Evolutionary conservation across 2,329 filamentous ascomycete species (phyloP).

Genomic region (Taxawa tesnikishii): DNA sequence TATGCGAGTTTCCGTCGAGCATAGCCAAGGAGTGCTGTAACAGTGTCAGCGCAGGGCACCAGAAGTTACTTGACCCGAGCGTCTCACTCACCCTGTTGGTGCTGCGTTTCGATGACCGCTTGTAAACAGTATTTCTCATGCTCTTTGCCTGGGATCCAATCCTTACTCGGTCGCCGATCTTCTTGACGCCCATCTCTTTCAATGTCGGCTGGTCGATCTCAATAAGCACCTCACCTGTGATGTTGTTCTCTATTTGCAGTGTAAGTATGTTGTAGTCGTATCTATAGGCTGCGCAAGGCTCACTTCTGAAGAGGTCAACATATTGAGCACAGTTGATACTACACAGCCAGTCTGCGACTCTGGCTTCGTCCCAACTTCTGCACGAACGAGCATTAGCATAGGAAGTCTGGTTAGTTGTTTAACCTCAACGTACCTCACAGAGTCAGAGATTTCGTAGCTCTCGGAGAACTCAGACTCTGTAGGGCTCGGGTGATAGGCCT

Average conservation of each 20-base stretch:
- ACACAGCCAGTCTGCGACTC: conserved; percentile 80
- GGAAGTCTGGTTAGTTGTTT: neutral
- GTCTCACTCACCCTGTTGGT: conserved; percentile 61
- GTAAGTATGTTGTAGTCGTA: too few relatives aligned
- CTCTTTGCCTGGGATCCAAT: conserved; percentile 45
- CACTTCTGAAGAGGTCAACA: conserved; percentile 70
- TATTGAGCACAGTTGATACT: conserved; percentile 92
- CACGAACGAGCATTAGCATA: conserved; percentile 12
- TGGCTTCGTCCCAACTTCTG: conserved; percentile 74
- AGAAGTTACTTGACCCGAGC: too few relatives aligned
- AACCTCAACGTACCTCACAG: conserved; percentile 23
- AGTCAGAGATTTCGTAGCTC: conserved; percentile 56
- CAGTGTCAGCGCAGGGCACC: too few relatives aligned
- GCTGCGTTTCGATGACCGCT: conserved; percentile 50
- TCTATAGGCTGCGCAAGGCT: conserved; percentile 5
- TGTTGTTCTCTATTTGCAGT: conserved; percentile 83
- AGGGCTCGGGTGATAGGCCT: conserved; percentile 59
- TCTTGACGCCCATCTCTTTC: conserved; percentile 97
- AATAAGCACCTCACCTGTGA: conserved; percentile 91
- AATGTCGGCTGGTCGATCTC: conserved; percentile 95
- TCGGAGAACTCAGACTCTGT: conserved; percentile 92
- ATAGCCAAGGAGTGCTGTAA: conserved; percentile 69
- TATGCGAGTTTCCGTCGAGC: conserved; percentile 50
- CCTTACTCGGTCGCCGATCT: conserved; percentile 89
- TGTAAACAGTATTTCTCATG: conserved; percentile 36